Evolutionary conservation across 345 rosid genomes (phyloP), one percentile per base, ranked within the genome.

Genomic region (Boechera divaricarpa): DNA sequence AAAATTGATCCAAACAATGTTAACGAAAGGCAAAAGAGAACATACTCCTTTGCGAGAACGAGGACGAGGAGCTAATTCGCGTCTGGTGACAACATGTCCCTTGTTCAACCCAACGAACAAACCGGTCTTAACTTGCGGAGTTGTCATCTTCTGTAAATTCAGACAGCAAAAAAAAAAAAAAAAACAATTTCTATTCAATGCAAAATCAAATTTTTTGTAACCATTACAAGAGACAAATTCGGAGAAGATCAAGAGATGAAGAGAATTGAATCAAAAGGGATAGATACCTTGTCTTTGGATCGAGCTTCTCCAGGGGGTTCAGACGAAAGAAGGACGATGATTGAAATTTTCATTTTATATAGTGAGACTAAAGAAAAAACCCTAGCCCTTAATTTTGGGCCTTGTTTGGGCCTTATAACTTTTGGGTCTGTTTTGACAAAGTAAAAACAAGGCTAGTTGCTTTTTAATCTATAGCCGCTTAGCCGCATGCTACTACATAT

Each of bases 51-150:
- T 59, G 58, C 83, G 83, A 71, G 67, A 12, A 66, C 67, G 63
- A 35, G 83, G 83, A 61, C 83, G 83, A 77, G 72, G 75, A 76
- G 81, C 70, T n/a, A 76, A 39, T 18, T 81, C 78, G 0, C 73
- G 67, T 63, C 74, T 81, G 55, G 83, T 81, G 7, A 77, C 81
- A 31, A 81, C 77, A 56, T 81, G 83, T 48, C 83, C 83, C 24
- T 81, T 81, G 83, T 81, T 81, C 78, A 81, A 72, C 18, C 83
- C 83, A 41, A 81, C 83, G 74, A 72, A 76, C 72, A 81, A 71
- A 47, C 83, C 83, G 9, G 74, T 81, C 58, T 80, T 74, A 1
- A 69, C 72, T 64, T 38, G 73, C 4, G 76, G 52, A 56, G 69
- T 33, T 49, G 81, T 49, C 81, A 78, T 78, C 73, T 58, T 73